phyloP scores from a whole-genome alignment of 345 rosid genomes.

The Litchi chinensis region DNA sequence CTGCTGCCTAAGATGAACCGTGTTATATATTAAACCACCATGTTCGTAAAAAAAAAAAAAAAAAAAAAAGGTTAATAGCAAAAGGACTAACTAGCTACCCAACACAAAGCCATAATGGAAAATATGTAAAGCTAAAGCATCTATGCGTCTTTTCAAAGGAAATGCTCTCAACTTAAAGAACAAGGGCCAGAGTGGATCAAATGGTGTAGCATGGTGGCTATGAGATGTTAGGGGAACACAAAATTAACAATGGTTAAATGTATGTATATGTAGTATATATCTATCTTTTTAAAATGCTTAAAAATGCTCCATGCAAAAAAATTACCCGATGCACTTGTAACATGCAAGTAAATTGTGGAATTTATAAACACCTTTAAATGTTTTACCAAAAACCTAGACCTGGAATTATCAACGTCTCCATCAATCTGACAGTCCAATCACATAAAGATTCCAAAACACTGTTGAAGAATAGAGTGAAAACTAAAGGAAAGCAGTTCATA shows the following conservation, averaged over 20 bases:
- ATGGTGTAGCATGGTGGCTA: background rate
- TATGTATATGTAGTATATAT: background rate
- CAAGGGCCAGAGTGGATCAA: conserved; percentile 5
- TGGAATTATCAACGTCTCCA: conserved; percentile 1
- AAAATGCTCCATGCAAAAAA: background rate
- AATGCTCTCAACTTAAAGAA: background rate
- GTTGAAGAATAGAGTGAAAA: background rate
- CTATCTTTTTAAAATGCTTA: background rate
- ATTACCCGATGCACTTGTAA: background rate
- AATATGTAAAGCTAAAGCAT: background rate
- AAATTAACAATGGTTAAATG: background rate
- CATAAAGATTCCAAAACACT: conserved; percentile 8
- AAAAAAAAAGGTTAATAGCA: background rate
- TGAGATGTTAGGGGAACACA: background rate
- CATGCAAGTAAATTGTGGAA: conserved; percentile 2
- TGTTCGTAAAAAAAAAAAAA: conserved; percentile 9
- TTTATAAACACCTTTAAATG: background rate
- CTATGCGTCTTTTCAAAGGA: background rate
- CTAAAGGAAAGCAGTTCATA: background rate
- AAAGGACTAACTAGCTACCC: background rate
- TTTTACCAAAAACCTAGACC: conserved; percentile 10
- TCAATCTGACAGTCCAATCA: conserved; percentile 6
- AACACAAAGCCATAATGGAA: conserved; percentile 8
- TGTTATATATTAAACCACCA: conserved; percentile 26
- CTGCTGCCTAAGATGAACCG: conserved; percentile 64